Conservation (phyloP, 139 green algal genomes). For the Zygnema cylindricum region DNA sequence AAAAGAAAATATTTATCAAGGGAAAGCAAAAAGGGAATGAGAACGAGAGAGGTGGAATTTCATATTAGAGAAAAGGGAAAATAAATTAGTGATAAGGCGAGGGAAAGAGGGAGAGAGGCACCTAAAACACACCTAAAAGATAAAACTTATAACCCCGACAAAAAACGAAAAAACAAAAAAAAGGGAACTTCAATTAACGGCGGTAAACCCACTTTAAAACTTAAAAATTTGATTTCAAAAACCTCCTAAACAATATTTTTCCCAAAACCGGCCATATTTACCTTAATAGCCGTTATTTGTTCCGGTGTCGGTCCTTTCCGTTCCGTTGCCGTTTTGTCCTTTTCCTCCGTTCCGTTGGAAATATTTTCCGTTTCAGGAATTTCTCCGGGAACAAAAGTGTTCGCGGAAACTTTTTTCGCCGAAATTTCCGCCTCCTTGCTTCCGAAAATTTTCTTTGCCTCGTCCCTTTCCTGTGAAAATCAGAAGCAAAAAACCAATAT, state of each 20-base stretch:
- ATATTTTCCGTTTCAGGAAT: constrained; percentile 9
- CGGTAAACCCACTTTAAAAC: constrained; percentile 9
- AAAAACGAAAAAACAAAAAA: neutral
- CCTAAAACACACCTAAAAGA: neutral
- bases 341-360: neutral
- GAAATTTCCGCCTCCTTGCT: constrained; percentile 27
- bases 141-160: neutral
- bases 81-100: too few relatives aligned
- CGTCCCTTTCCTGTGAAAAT: constrained; percentile 37
- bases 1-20: too few relatives aligned
- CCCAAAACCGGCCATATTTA: too few relatives aligned
- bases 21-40: too few relatives aligned
- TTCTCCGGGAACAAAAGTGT: constrained; percentile 56
- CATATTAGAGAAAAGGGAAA: too few relatives aligned
- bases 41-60: too few relatives aligned
- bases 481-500: neutral
- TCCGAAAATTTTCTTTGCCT: constrained; percentile 48
- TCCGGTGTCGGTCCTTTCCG: constrained; percentile 55
- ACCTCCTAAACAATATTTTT: too few relatives aligned
- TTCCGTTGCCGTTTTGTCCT: constrained; percentile 5
- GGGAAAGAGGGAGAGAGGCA: neutral
- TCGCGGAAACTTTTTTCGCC: constrained; percentile 29
- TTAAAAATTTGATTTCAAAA: neutral
- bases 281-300: constrained; percentile 55
- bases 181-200: neutral